Evolutionary conservation across 345 rosid species (phyloP), one percentile per base, ranked within the genome.

Genomic region (Salix caprea): DNA sequence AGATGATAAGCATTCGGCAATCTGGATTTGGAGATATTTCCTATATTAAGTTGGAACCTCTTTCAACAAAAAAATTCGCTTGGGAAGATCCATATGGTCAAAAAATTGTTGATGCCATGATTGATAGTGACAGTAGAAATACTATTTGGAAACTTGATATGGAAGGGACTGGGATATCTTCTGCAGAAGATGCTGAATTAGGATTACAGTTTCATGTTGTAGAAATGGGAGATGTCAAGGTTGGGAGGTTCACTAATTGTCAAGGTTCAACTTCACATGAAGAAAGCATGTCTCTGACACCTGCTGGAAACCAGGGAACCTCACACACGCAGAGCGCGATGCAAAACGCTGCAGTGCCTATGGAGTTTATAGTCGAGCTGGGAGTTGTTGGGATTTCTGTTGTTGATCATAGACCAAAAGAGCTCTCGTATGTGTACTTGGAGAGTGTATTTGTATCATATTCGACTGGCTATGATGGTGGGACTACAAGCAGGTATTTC

Each of bases 51-150:
- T 79, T 93, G 84, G 85, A 84, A 74, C 89, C 97, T 72, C 92
- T 87, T 70, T 90, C 98, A 65, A 85, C 99, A 73, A 65, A 87
- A 75, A 87, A 80, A 80, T 93, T 92, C 85, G 83, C 90, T 80
- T 96, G 98, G 99, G 98, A 96, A 86, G 91, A 93, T 84, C 98
- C 99, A 18, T 93, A 93, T 76, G 98, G 99, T 54, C 94, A 91
- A 76, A 96, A 88, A 77, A 78, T 85, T 77, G 76, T 93, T 71
- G 98, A 96, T 82, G 86, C 89, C 54, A 91, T 80, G 85, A 84
- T 92, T 75, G 86, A 89, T 77, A 81, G 66, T 81, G 84, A 79
- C 48, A 61, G 68, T 72, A 74, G 74, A 81, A 77, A 70, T 75
- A 82, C 78, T 60, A 76, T 88, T 75, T 87, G 86, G 84, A 89